A percentile compares a stretch with the other conserved stretches of the same genome.
Conservation (phyloP, 2,329 filamentous ascomycete genomes). For the Domatiomyces globalis region DNA sequence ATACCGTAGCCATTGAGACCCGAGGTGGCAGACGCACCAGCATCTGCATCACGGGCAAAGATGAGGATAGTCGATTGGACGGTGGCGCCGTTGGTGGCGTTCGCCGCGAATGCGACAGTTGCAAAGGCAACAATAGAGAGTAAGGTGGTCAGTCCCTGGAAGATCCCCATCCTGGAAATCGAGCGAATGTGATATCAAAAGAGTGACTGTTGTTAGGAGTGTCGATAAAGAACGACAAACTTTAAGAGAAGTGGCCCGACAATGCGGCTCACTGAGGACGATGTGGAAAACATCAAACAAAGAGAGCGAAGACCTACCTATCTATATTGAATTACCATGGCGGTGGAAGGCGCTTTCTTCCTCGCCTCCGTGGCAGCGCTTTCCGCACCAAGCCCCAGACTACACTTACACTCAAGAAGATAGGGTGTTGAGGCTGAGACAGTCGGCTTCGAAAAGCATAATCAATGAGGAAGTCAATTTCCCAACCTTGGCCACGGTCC, state of each 20-base stretch:
- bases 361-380: background rate
- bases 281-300: background rate
- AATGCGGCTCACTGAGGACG: background rate
- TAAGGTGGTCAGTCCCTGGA: background rate
- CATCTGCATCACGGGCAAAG: constrained; percentile 38
- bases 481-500: background rate
- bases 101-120: background rate
- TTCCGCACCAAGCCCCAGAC: background rate
- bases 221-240: background rate
- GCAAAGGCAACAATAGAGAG: background rate
- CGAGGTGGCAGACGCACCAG: constrained; percentile 36
- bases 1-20: constrained; percentile 49
- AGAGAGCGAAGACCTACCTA: background rate
- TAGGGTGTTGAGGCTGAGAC: background rate
- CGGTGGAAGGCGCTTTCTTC: no score
- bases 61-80: constrained; percentile 37
- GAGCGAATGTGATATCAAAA: background rate
- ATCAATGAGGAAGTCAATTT: background rate
- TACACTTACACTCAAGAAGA: background rate
- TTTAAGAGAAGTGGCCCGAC: background rate
- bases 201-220: background rate
- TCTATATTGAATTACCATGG: background rate
- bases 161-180: background rate
- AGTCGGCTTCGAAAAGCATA: background rate
- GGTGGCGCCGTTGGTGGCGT: background rate